These are phyloP conservation scores for Sequoiadendron giganteum DNA, from an alignment of 75 land plant genomes.

Conservation along the genomic window DNA sequence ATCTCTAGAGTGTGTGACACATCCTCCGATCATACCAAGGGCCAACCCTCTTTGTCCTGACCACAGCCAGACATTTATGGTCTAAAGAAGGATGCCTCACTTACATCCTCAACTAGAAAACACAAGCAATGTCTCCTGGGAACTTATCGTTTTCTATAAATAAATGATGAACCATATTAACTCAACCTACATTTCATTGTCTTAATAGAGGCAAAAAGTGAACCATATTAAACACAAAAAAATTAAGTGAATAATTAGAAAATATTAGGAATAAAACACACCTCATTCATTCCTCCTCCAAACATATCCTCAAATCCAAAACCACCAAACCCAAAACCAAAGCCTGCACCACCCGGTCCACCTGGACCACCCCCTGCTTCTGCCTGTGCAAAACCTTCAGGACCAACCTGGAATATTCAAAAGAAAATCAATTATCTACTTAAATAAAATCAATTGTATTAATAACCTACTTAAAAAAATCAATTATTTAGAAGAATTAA, in stretches of 20 bases:
- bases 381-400: slow-evolving; percentile 10
- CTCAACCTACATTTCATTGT: neutral
- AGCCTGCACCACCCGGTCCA: neutral
- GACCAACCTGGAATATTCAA: neutral
- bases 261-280: neutral
- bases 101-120: neutral
- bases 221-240: neutral
- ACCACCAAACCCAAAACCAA: slow-evolving; percentile 6
- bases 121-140: neutral
- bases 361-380: slow-evolving; percentile 2
- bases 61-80: neutral
- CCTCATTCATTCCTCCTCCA: slow-evolving; percentile 12
- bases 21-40: neutral
- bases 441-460: neutral
- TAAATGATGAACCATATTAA: neutral
- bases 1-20: neutral
- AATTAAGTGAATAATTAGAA: neutral
- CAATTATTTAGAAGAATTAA: neutral
- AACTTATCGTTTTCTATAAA: neutral
- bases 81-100: neutral
- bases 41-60: neutral
- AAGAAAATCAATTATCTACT: neutral
- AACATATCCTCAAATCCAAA: slow-evolving; percentile 7
- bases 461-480: neutral
- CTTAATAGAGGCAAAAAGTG: neutral